These are phyloP conservation scores for Eutrema yunnanense DNA, from an alignment of 345 rosid genomes.

Conservation along the genomic window DNA sequence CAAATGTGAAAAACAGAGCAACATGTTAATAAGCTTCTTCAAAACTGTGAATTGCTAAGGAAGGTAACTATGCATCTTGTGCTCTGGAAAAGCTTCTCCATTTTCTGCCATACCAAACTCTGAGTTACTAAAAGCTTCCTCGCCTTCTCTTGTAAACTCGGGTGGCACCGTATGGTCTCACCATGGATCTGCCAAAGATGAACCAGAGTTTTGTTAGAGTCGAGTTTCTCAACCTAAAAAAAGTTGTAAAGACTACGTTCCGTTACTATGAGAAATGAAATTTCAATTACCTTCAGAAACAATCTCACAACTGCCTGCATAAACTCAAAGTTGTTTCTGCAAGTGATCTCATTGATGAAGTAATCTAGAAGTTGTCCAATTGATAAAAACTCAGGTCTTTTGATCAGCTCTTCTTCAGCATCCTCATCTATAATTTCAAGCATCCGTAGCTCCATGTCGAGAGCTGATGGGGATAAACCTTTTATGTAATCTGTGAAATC, in stretches of 20 bases:
- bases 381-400: slow-evolving; percentile 56
- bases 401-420: slow-evolving; percentile 49
- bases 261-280: neutral
- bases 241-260: neutral
- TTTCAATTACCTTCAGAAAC: slow-evolving; percentile 71
- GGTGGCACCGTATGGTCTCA: slow-evolving; percentile 65
- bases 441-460: slow-evolving; percentile 87
- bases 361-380: slow-evolving; percentile 73
- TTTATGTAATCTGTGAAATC: slow-evolving; percentile 77
- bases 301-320: slow-evolving; percentile 74
- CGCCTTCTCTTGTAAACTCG: slow-evolving; percentile 63
- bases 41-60: slow-evolving; percentile 90
- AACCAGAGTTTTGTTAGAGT: neutral
- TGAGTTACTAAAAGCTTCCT: slow-evolving; percentile 66
- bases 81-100: slow-evolving; percentile 81
- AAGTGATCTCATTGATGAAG: slow-evolving; percentile 62
- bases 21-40: slow-evolving; percentile 8
- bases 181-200: slow-evolving; percentile 68
- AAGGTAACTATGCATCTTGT: slow-evolving; percentile 87
- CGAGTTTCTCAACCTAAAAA: neutral
- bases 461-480: slow-evolving; percentile 75
- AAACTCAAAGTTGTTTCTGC: slow-evolving; percentile 81
- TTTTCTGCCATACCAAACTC: slow-evolving; percentile 67
- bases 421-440: slow-evolving; percentile 86
- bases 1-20: neutral